Evolutionary conservation across 2,329 filamentous ascomycete genomes (phyloP).

Genomic region (Sphaerulina vaccinii): DNA sequence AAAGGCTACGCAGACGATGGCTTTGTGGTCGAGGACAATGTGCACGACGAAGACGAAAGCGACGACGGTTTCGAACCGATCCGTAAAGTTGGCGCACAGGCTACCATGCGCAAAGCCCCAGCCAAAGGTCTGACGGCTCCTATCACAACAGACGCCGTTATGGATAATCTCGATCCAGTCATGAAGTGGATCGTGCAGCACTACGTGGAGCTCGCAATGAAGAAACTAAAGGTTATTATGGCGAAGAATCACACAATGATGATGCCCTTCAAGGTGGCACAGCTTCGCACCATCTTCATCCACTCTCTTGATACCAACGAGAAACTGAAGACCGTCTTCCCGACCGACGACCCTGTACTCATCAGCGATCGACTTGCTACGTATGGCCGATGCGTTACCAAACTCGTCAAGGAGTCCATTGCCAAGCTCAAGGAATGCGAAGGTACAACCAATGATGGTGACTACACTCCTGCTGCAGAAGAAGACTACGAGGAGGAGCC

Average conservation of each 20-base stretch:
- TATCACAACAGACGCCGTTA: slow-evolving; percentile 57
- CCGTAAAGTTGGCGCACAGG: slow-evolving; percentile 38
- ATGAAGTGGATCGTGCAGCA: slow-evolving; percentile 63
- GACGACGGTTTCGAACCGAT: slow-evolving; percentile 48
- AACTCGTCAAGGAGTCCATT: slow-evolving; percentile 50
- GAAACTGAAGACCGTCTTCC: slow-evolving; percentile 65
- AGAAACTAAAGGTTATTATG: slow-evolving; percentile 60
- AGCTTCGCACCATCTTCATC: slow-evolving; percentile 72
- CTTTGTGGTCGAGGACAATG: slow-evolving; percentile 38
- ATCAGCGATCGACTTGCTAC: slow-evolving; percentile 60
- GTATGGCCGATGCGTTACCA: slow-evolving; percentile 62
- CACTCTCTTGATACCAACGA: slow-evolving; percentile 62
- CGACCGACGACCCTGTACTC: slow-evolving; percentile 61
- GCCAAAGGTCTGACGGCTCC: slow-evolving; percentile 53
- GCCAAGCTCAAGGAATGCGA: slow-evolving; percentile 34
- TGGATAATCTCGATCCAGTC: slow-evolving; percentile 56
- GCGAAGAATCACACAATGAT: slow-evolving; percentile 57
- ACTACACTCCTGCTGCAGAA: slow-evolving; percentile 19
- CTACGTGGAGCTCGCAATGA: slow-evolving; percentile 64
- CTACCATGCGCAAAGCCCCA: slow-evolving; percentile 34
- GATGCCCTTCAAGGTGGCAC: slow-evolving; percentile 65
- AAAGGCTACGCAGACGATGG: slow-evolving; percentile 40
- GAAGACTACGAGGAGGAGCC: slow-evolving; percentile 47
- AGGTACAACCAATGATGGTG: slow-evolving; percentile 18
- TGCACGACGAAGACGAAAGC: slow-evolving; percentile 39